phyloP scores from a whole-genome alignment of 1,284 basidiomycete species.

The Abortiporus biennis region DNA sequence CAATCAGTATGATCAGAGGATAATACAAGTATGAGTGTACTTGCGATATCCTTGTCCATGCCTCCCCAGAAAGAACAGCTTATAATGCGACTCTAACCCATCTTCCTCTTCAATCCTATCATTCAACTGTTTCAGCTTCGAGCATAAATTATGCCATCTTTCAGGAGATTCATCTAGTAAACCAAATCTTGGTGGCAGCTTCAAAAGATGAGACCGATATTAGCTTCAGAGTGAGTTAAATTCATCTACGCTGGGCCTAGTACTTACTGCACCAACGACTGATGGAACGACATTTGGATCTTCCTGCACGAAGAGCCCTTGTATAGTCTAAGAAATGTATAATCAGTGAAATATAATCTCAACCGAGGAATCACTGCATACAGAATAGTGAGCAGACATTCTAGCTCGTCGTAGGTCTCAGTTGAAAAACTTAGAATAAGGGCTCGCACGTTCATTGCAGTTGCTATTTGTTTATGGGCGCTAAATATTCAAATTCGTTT shows the following conservation, averaged over 20 bases:
- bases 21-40: conserved; percentile 1
- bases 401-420: too few species aligned
- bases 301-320: conserved; percentile 29
- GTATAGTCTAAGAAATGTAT: conserved; percentile 16
- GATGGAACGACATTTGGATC: conserved; percentile 16
- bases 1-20: neutral
- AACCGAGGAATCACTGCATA: too few species aligned
- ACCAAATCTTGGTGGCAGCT: conserved; percentile 61
- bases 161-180: conserved; percentile 43
- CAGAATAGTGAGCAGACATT: too few species aligned
- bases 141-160: conserved; percentile 48
- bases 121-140: conserved; percentile 41
- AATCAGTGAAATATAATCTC: too few species aligned
- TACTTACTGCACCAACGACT: conserved; percentile 22
- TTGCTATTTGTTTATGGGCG: too few species aligned
- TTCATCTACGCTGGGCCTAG: neutral
- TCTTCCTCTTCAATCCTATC: conserved; percentile 28
- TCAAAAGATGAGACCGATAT: neutral
- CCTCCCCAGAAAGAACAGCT: neutral
- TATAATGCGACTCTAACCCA: too few species aligned
- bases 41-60: conserved; percentile 4
- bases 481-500: too few species aligned
- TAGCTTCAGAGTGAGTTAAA: neutral
- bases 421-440: too few species aligned
- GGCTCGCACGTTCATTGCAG: too few species aligned